Evolutionary conservation across 2,329 filamentous ascomycete species (phyloP).

Genomic region (Spiromastix sp.): DNA sequence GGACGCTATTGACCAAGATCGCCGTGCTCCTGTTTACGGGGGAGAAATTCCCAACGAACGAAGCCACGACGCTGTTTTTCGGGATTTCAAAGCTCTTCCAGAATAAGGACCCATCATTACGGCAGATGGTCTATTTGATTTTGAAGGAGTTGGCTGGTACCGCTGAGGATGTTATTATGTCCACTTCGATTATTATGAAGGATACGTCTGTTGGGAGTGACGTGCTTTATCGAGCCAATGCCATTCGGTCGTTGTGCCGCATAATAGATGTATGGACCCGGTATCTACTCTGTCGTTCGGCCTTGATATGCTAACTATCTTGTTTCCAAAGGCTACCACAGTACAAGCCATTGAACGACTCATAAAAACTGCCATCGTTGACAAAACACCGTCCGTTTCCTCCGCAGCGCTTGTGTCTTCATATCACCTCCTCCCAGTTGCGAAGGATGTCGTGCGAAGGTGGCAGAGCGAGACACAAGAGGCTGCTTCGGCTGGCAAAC

Average conservation of each 20-base stretch:
- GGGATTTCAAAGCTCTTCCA: slow-evolving; percentile 99
- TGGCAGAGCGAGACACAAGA: slow-evolving; percentile 99
- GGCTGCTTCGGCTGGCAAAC: slow-evolving; percentile 82
- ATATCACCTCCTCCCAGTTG: slow-evolving; percentile 93
- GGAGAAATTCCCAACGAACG: slow-evolving; percentile 91
- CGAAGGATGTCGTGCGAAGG: slow-evolving; percentile 85
- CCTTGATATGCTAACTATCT: not conserved
- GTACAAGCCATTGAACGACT: slow-evolving; percentile 96
- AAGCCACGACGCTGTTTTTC: slow-evolving; percentile 97
- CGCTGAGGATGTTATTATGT: slow-evolving; percentile 99
- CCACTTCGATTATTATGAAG: slow-evolving; percentile 99
- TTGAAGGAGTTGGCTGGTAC: slow-evolving; percentile 95
- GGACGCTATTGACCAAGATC: slow-evolving; percentile 94
- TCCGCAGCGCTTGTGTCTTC: slow-evolving; percentile 93
- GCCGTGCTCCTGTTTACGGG: slow-evolving; percentile 92
- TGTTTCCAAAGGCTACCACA: slow-evolving; percentile 60
- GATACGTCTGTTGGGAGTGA: slow-evolving; percentile 94
- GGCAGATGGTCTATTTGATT: slow-evolving; percentile 97
- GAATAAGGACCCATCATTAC: slow-evolving; percentile 95
- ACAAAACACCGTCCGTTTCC: slow-evolving; percentile 95
- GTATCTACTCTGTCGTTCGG: too few species aligned
- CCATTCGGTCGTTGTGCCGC: slow-evolving; percentile 86
- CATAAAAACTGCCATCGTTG: slow-evolving; percentile 98
- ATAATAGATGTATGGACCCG: slow-evolving; percentile 72
- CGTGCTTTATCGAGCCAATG: slow-evolving; percentile 87